Evolutionary conservation across 805 yeast species (phyloP).

Genomic region (Sugiyamaella boreocaroliniensis): DNA sequence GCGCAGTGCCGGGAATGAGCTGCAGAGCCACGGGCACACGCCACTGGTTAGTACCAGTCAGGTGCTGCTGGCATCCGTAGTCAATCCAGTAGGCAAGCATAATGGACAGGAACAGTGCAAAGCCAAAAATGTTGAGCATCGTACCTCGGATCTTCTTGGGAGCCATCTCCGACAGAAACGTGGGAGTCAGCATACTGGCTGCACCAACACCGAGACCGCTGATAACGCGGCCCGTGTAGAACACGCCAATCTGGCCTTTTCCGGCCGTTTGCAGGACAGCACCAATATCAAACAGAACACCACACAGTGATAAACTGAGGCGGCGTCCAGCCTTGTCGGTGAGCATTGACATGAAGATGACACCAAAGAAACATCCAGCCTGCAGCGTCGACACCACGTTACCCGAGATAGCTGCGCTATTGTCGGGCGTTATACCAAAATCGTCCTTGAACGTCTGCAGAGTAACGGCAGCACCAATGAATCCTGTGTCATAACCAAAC

Average conservation of each 20-base stretch:
- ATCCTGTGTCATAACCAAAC: constrained; percentile 11
- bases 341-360: constrained; percentile 40
- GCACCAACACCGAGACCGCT: constrained; percentile 77
- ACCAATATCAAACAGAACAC: constrained; percentile 63
- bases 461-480: constrained; percentile 58
- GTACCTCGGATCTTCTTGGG: constrained; percentile 77
- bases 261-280: constrained; percentile 62
- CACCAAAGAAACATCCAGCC: constrained; percentile 71
- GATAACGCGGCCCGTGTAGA: constrained; percentile 67
- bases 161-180: constrained; percentile 70
- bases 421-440: constrained; percentile 41
- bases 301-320: constrained; percentile 52
- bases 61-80: constrained; percentile 17
- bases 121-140: constrained; percentile 51
- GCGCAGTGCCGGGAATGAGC: constrained; percentile 76
- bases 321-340: constrained; percentile 73
- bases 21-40: constrained; percentile 72
- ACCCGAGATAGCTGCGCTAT: constrained; percentile 51
- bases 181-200: constrained; percentile 65
- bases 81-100: constrained; percentile 55
- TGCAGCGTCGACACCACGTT: constrained; percentile 74
- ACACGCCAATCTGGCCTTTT: constrained; percentile 36
- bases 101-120: constrained; percentile 51
- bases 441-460: constrained; percentile 58
- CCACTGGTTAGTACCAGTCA: constrained; percentile 22